These are phyloP conservation scores for Xylariaceae sp. DNA, from an alignment of 2,329 filamentous ascomycete species.

Conservation along the genomic window DNA sequence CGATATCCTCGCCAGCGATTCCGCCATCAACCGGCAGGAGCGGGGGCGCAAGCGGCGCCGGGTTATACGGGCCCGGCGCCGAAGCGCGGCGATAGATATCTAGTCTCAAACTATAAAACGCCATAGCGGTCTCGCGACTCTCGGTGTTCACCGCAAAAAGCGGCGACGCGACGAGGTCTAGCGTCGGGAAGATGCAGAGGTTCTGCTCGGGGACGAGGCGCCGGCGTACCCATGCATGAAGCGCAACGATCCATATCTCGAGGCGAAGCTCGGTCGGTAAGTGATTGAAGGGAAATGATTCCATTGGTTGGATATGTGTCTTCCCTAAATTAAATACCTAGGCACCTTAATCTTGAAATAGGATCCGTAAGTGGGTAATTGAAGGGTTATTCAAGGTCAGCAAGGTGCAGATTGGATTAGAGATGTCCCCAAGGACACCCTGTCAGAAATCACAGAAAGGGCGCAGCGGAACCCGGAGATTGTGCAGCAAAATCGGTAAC, in stretches of 20 bases:
- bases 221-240: constrained; percentile 6
- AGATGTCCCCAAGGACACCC: no score
- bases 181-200: constrained; percentile 11
- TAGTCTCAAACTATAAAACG: constrained; percentile 11
- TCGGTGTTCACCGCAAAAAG: constrained; percentile 13
- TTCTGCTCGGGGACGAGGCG: constrained; percentile 15
- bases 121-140: constrained; percentile 9
- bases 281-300: constrained; percentile 5
- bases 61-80: not conserved
- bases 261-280: constrained; percentile 15
- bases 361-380: no score
- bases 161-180: constrained; percentile 9
- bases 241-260: constrained; percentile 12
- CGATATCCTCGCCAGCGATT: not conserved
- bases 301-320: not conserved
- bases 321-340: no score
- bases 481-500: no score
- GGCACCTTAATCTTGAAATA: no score
- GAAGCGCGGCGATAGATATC: constrained; percentile 9
- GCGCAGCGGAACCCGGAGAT: no score
- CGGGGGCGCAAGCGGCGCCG: not conserved
- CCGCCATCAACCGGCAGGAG: not conserved
- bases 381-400: no score
- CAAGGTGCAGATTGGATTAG: no score
- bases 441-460: no score